Conservation (phyloP, 768 basidiomycete species). For the Epithele typhae region DNA sequence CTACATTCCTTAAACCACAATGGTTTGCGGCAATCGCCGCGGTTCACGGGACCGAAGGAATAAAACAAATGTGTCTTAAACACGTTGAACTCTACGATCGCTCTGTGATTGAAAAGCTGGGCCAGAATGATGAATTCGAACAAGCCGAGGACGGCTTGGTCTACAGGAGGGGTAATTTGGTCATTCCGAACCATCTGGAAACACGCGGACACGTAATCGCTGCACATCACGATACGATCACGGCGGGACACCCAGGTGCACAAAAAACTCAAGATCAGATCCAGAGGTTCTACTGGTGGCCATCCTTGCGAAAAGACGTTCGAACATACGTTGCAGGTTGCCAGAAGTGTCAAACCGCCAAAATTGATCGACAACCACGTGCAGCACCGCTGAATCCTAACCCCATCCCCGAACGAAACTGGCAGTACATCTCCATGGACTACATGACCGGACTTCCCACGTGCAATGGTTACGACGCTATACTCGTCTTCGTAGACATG, state of each 20-base stretch:
- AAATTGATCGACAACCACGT: conserved; percentile 10
- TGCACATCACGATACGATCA: conserved; percentile 20
- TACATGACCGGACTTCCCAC: conserved; percentile 19
- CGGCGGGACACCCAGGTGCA: conserved; percentile 25
- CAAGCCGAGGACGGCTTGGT: conserved; percentile 24
- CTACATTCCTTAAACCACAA: background rate
- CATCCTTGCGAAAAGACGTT: conserved; percentile 15
- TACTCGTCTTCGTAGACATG: conserved; percentile 14
- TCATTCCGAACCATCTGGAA: background rate
- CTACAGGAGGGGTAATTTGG: background rate
- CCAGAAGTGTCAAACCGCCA: conserved; percentile 23
- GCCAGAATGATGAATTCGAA: conserved; percentile 18
- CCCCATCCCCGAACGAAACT: background rate
- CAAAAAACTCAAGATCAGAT: conserved; percentile 21
- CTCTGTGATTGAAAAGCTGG: conserved; percentile 32
- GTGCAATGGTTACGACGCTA: conserved; percentile 10
- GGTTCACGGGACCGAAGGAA: background rate
- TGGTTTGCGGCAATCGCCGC: background rate
- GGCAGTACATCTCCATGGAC: conserved; percentile 8
- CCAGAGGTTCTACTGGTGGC: conserved; percentile 25
- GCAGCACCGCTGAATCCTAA: conserved; percentile 3
- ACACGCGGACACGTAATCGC: background rate
- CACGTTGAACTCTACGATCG: background rate
- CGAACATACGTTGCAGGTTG: conserved; percentile 23
- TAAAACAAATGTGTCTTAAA: background rate